Evolutionary conservation across 2,329 filamentous ascomycete genomes (phyloP), one percentile per base, ranked within the genome.

Genomic region (Colletotrichum melonis): DNA sequence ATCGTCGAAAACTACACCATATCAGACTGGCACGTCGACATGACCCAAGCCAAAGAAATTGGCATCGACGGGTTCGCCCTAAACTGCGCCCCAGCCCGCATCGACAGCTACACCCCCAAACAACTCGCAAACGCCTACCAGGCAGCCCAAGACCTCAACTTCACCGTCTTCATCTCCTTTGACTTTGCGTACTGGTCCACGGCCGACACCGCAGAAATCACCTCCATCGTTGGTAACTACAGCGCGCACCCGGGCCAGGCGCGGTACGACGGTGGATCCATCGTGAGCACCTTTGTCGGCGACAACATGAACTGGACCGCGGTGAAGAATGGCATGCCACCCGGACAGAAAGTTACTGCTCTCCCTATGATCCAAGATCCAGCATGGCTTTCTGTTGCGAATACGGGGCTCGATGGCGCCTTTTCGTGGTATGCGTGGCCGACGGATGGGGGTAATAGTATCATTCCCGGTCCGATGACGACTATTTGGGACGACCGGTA

Each of bases 121-220:
- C 42, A 49, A 3, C 42, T 49, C 19, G 42, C 42, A 49, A 49
- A 49, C 42, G 42, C 42, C 19, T 49, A 49, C 42, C 42, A 22
- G n/a, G 74, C 76, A 22, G 76, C 74, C 4, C 38, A 60, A 19
- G 71, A 76, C 38, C 42, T 76, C 12, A 72, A 69, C 49, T 77
- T 76, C 59, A 76, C 74, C 32, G 71, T 77, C 59, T 78, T 78
- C 67, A 76, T 78, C 67, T 78, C 76, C 1, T 77, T 76, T 38
- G 76, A 77, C 67, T 78, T 78, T 58, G 75, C 75, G 8, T 78
- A 77, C 68, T 78, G 76, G 76, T 68, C 67, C n/a, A 74, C 72
- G 22, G 73, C 71, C 52, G 76, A 78, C 52, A 74, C 74, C 1
- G 64, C 56, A 42, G 67, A 75, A 22, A 78, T 77, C 57, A 73